Evolutionary conservation across 2,329 filamentous ascomycete genomes (phyloP), one percentile per base, ranked within the genome.

Genomic region (Hymenoscyphus albidus): DNA sequence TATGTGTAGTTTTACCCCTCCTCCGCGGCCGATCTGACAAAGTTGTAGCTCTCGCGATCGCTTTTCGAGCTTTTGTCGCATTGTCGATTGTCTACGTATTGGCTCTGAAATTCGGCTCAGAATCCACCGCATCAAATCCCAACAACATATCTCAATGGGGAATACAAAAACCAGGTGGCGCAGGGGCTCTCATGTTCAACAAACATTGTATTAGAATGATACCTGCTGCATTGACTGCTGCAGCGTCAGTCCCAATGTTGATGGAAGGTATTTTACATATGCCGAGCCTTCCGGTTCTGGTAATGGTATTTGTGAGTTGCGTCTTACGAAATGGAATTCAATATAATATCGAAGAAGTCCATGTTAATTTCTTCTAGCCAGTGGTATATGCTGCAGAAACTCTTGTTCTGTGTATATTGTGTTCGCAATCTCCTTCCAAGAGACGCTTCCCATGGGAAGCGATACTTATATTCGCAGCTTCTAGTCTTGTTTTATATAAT

Each of bases 301-400:
- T 70, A 1, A 73, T 73, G 71, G 56, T 72, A 44, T 74, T 69
- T 65, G 72, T 74, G 58, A 64, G 72, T 70, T 39, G 12, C 7
- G 2, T 6, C 3, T 12, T 32, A 59, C 31, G 27, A 27, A 27
- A 27, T 10, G 5, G 35, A 35, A n/a, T n/a, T 12, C 14, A 35
- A 12, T 1, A 2, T 16, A 4, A 1, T 55, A 5, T 4, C 18
- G n/a, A 14, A 14, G 2, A 12, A 16, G 32, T n/a, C 16, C 40
- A 16, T 14, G 57, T 63, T 69, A 55, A 68, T 59, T 13, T 32
- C 5, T 12, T 6, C 1, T 54, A 74, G 72, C 71, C 71, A 13
- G 16, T 72, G 5, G 61, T 65, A 54, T 70, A 70, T 61, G 66
- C 66, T 3, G 48, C 61, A 14, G 71, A 73, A 57, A 65, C 65